A percentile compares a stretch with the other conserved stretches of the same genome.
phyloP scores from a whole-genome alignment of 768 basidiomycete species.

The Rhizopogon vesiculosus region DNA sequence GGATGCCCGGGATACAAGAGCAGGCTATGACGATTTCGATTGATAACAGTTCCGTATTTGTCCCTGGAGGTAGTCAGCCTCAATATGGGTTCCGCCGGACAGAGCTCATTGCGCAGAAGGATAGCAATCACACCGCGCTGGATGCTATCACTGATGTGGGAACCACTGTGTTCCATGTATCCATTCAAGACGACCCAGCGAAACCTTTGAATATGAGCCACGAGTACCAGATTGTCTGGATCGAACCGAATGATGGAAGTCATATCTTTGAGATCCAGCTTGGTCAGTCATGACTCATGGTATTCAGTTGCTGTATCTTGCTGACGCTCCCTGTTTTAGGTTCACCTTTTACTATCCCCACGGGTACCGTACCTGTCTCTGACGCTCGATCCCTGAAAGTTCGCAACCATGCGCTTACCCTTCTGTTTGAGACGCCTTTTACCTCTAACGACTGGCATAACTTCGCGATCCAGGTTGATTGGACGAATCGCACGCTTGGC shows the following conservation, averaged over 20 bases:
- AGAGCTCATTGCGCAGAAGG: constrained; percentile 49
- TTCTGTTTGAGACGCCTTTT: constrained; percentile 48
- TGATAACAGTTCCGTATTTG: constrained; percentile 54
- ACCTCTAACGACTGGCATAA: constrained; percentile 48
- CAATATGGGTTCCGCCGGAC: constrained; percentile 57
- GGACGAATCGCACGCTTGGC: constrained; percentile 43
- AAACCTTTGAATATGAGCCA: constrained; percentile 47
- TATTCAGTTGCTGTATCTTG: background rate
- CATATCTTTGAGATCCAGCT: constrained; percentile 59
- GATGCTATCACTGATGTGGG: constrained; percentile 37
- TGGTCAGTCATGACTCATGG: too few relatives aligned
- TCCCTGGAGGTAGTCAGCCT: constrained; percentile 37
- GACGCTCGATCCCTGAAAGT: constrained; percentile 50
- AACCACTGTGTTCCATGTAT: constrained; percentile 46
- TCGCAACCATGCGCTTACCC: constrained; percentile 47
- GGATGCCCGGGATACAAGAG: constrained; percentile 36
- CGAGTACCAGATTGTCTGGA: constrained; percentile 61
- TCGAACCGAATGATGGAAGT: constrained; percentile 55
- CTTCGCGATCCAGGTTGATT: constrained; percentile 55
- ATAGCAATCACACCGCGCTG: constrained; percentile 33
- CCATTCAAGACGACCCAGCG: constrained; percentile 35
- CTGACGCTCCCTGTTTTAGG: constrained; percentile 26
- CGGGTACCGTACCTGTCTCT: constrained; percentile 34
- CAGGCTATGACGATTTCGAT: constrained; percentile 50
- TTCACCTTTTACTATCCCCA: constrained; percentile 53